Conservation (phyloP, 176 grass and related monocot species). For the Avena eriantha region DNA sequence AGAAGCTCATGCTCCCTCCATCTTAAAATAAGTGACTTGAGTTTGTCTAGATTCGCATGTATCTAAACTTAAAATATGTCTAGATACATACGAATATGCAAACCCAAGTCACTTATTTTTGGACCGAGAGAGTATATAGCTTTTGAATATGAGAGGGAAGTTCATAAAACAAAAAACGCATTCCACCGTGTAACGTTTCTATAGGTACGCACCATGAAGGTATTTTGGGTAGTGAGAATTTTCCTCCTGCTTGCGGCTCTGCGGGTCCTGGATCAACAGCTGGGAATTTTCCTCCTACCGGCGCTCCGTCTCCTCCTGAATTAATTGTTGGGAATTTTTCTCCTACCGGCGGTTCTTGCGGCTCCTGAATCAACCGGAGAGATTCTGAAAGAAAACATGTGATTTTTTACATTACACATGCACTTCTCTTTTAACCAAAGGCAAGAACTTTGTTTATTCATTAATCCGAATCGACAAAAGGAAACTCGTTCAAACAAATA, state of each 20-base stretch:
- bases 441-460: background rate
- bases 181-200: background rate
- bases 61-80: too few species aligned
- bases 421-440: background rate
- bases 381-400: slow-evolving; percentile 31
- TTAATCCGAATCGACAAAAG: background rate
- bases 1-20: background rate
- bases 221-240: slow-evolving; percentile 47
- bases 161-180: background rate
- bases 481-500: too few species aligned
- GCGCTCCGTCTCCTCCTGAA: background rate
- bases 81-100: too few species aligned
- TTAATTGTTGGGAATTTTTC: slow-evolving; percentile 36
- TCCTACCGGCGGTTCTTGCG: background rate
- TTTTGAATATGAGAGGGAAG: background rate
- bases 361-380: slow-evolving; percentile 19
- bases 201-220: slow-evolving; percentile 56
- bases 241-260: slow-evolving; percentile 15
- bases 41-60: too few species aligned
- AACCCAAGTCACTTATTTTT: too few species aligned
- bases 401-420: background rate
- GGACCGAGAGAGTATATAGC: too few species aligned
- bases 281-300: slow-evolving; percentile 30
- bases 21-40: too few species aligned
- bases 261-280: slow-evolving; percentile 29